Percentiles rank a stretch among this genome's conserved stretches.
phyloP scores from a whole-genome alignment of 768 basidiomycete genomes.

The Antrodiella citrinella region DNA sequence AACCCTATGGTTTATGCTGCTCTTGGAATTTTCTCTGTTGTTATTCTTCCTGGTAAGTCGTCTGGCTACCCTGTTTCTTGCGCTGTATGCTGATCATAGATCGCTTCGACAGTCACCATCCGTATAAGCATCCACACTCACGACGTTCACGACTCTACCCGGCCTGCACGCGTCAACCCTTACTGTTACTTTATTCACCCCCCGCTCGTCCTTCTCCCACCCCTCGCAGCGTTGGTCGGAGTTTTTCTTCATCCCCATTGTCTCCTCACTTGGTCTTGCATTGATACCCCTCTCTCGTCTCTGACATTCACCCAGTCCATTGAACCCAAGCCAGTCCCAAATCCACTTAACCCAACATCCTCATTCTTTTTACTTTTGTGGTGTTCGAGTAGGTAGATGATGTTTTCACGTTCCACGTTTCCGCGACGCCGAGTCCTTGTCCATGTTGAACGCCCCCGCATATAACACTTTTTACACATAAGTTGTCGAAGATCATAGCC shows the following conservation, averaged over 20 bases:
- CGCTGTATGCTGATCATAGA: not conserved
- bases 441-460: no score
- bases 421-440: no score
- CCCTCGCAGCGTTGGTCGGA: no score
- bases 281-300: not conserved
- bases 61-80: not conserved
- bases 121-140: no score
- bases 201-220: not conserved
- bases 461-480: no score
- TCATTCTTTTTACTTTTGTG: not conserved
- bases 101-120: not conserved
- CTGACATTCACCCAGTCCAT: no score
- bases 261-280: not conserved
- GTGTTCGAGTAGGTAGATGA: not conserved
- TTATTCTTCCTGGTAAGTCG: not conserved
- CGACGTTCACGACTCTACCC: not conserved
- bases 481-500: no score
- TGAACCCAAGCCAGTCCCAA: no score
- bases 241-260: not conserved
- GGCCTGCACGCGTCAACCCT: no score
- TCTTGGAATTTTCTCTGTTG: not conserved
- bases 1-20: not conserved
- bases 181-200: not conserved
- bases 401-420: slow-evolving; percentile 1
- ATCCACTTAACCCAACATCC: no score